Evolutionary conservation across 352 stramenopile genomes (phyloP).

Genomic region (Globisporangium emineosum): DNA sequence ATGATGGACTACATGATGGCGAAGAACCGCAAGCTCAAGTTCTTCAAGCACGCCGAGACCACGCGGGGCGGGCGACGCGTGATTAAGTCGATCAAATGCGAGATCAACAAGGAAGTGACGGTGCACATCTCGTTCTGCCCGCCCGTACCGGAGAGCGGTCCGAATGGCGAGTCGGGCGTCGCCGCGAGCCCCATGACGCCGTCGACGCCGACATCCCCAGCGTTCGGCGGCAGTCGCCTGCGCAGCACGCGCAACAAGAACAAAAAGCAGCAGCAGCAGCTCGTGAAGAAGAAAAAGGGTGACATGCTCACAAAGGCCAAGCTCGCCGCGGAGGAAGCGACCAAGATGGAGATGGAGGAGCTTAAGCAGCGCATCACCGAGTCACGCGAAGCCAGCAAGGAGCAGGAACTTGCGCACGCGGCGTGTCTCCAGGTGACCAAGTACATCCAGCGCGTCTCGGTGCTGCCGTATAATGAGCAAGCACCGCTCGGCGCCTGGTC

Average conservation of each 20-base stretch:
- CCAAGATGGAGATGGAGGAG: slow-evolving; percentile 87
- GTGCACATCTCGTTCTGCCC: slow-evolving; percentile 81
- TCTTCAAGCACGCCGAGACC: slow-evolving; percentile 86
- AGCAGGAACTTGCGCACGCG: slow-evolving; percentile 73
- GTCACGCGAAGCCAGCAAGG: slow-evolving; percentile 71
- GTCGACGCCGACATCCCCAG: slow-evolving; percentile 79
- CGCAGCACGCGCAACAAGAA: slow-evolving; percentile 80
- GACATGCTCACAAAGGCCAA: slow-evolving; percentile 88
- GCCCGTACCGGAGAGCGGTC: slow-evolving; percentile 74
- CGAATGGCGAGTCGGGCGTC: slow-evolving; percentile 77
- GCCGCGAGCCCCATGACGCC: slow-evolving; percentile 84
- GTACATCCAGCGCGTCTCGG: slow-evolving; percentile 80
- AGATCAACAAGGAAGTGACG: slow-evolving; percentile 86
- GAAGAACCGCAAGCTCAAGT: slow-evolving; percentile 87
- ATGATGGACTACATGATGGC: slow-evolving; percentile 91
- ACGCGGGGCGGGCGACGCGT: slow-evolving; percentile 80
- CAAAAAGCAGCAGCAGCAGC: slow-evolving; percentile 79
- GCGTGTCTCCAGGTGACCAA: slow-evolving; percentile 79
- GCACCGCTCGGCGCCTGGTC: slow-evolving; percentile 76
- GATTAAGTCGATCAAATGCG: slow-evolving; percentile 82
- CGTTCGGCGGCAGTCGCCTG: slow-evolving; percentile 61
- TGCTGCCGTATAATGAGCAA: slow-evolving; percentile 81
- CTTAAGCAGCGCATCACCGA: slow-evolving; percentile 79
- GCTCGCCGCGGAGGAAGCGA: slow-evolving; percentile 79
- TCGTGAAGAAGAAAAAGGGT: slow-evolving; percentile 86